Base-by-base conservation (phyloP, 176 grass and related monocot genomes). In the Chrysopogon serrulatus region DNA sequence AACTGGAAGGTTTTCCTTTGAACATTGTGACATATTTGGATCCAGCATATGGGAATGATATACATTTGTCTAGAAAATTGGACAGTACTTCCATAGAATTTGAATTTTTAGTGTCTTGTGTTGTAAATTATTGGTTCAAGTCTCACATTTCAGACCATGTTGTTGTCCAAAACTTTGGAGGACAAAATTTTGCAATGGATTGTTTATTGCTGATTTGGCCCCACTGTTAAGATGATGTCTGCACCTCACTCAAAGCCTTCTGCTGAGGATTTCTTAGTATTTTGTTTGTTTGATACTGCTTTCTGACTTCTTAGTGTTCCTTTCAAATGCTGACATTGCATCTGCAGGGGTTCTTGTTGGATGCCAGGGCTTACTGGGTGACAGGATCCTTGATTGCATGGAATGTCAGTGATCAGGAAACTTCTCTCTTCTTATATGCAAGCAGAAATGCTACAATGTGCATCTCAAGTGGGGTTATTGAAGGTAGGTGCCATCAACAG, bases 361-460 rank as follows among this genome's bases (percentile, higher is more conserved):
- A 93, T 78, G 84, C 92, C 9, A 93, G 88, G 73, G 95, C 92
- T 26, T 93, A 83, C 81, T 98, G 92, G 92, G 86, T 98, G 62
- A 65, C 85, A 4, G 86, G 57, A 73, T 78, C 45, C 59, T 53
- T 98, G 62, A 93, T 98, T 78, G 92, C 95, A 73, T 98, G 89
- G 85, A 56, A 93, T 77, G 78, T 93, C 23, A 64, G 60, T 32
- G 84, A 88, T 36, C 57, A 74, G 72, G 82, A 86, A 56, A 28
- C 86, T 34, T 91, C 79, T 39, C 28, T 98, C 63, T 95, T 63
- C 59, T 81, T 98, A 23, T 93, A 93, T 76, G 91, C 89, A 49
- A 98, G 90, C 85, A 87, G 64, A 69, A 87, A 72, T 45, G 92
- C 90, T 34, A 35, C 60, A 2, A 40, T 98, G 72, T 45, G 18